These are phyloP conservation scores for Wickerhamiella lipophila DNA, from an alignment of 805 yeast genomes.

Conservation along the genomic window DNA sequence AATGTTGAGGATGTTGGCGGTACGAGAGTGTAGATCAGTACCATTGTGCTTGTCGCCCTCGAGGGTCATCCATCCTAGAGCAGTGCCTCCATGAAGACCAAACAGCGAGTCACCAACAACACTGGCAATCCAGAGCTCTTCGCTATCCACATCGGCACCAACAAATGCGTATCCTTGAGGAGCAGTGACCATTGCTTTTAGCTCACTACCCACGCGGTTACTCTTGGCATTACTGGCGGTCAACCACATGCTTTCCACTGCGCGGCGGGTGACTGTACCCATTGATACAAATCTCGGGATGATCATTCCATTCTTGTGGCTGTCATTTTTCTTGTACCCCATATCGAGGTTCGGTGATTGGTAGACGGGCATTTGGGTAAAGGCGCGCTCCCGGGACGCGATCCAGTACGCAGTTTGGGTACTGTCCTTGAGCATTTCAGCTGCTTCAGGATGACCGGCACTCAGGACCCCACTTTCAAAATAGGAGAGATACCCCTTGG, in stretches of 20 bases:
- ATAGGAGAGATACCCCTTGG: slow-evolving; percentile 57
- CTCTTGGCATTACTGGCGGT: slow-evolving; percentile 92
- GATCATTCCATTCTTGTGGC: slow-evolving; percentile 45
- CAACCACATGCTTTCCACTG: slow-evolving; percentile 94
- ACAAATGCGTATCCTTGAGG: slow-evolving; percentile 85
- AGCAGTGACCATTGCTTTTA: slow-evolving; percentile 74
- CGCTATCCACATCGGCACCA: slow-evolving; percentile 98
- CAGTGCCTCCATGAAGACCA: slow-evolving; percentile 86
- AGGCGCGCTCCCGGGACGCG: slow-evolving; percentile 74
- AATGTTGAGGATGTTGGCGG: slow-evolving; percentile 81
- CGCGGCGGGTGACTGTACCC: slow-evolving; percentile 95
- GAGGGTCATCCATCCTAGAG: slow-evolving; percentile 97
- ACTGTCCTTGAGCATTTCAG: slow-evolving; percentile 64
- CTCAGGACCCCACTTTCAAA: slow-evolving; percentile 64
- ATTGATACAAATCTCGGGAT: slow-evolving; percentile 74
- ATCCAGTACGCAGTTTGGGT: slow-evolving; percentile 86
- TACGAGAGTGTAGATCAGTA: slow-evolving; percentile 89
- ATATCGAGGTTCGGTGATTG: slow-evolving; percentile 20
- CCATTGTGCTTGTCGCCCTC: slow-evolving; percentile 89
- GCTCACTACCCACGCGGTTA: slow-evolving; percentile 79
- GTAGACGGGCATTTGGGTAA: slow-evolving; percentile 74
- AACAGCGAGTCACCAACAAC: slow-evolving; percentile 85
- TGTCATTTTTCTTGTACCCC: slow-evolving; percentile 23
- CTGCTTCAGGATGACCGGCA: slow-evolving; percentile 60
- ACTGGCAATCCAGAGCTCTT: slow-evolving; percentile 96